Base-by-base conservation (phyloP, 1,284 basidiomycete species). In the Ceratobasidium sp. region DNA sequence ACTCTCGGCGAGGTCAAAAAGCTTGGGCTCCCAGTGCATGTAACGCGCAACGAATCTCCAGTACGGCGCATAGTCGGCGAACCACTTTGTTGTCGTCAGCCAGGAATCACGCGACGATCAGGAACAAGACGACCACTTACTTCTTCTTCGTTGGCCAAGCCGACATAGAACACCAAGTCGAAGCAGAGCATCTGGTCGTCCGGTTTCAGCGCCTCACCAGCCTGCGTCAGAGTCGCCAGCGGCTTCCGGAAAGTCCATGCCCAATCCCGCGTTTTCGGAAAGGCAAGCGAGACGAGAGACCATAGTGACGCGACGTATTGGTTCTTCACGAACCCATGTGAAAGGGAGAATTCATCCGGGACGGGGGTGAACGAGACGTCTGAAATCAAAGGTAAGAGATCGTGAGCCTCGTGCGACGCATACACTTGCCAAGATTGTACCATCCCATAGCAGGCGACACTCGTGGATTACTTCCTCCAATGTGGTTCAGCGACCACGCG, bases 381-480 rank as follows among this genome's bases (percentile, higher is more conserved):
- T 88, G 79, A 44, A 60, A 41, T 60, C 3, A 35, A 35, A 46
- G 54, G 59, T 35, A 18, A 23, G 3, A 52, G 35, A 20, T 16
- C 59, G 50, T 66, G 60, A 27, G 38, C 27, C 38, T 5, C 14
- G n/a, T 16, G 30, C 41, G 7, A 30, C 35, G 64, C 30, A 50
- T 62, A 64, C 18, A 81, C 86, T 79, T 79, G 90, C 91, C 91
- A 18, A 92, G 86, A 52, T 86, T 87, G 35, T 92, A 84, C 76
- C 84, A 84, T 2, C 82, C 78, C 0, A 88, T 85, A 6, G 87
- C 85, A 18, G 81, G 80, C 80, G 88, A 91, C 20, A 82, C 78
- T 27, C 91, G 87, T 14, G 91, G 88, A 78, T 90, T 88, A 7
- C 89, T 87, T 81, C 90, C 86, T 90, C 23, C 33, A 8, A 38